Evolutionary conservation across 2,329 filamentous ascomycete species (phyloP), one percentile per base, ranked within the genome.

Genomic region (Torrubiellomyces zombiae): DNA sequence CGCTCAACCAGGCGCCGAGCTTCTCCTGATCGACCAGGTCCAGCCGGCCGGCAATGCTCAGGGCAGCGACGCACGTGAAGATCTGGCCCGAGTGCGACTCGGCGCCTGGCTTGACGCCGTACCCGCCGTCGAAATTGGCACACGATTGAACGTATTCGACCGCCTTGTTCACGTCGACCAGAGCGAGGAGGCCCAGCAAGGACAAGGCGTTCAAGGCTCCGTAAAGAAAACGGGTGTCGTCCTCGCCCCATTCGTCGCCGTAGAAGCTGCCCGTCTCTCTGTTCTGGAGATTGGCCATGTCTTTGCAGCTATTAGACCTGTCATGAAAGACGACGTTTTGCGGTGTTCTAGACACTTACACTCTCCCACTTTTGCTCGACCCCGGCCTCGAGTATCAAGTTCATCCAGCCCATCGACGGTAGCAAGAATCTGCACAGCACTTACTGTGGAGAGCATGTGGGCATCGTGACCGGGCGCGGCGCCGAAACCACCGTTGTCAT

Each of bases 1-100:
- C 89, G 49, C 83, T 92, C 27, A 98, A 60, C 89, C 89, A 98
- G 24, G 72, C 69, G 11, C 75, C 85, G 4, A 95, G 58, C 38
- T 76, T 78, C 44, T 93, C 81, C 32, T 67, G 67, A 43, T 94
- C 72, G 22, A 93, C 74, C 10, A 86, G 56, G 40, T 94, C 82
- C 23, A 93, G 63, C 23, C 79, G 68, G 13, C 71, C 73, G 20
- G 78, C 82, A 37, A 98, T 93, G 21, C 77, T 67, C 29, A 98
- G 60, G 12, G 86, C 82, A 9, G 74, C 85, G 12, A 95, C 63
- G 46, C 89, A 98, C 6, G 86, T 93, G 48, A 92, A 94, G 22
- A 95, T 82, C 53, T 98, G 89, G 9, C 85, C 89, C 1, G 86
- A 75, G 50, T 98, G 89, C 14, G 85, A 91, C 52, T 98, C 89